phyloP scores from a whole-genome alignment of 129 eudicot species.

The Pittosporum tobira region DNA sequence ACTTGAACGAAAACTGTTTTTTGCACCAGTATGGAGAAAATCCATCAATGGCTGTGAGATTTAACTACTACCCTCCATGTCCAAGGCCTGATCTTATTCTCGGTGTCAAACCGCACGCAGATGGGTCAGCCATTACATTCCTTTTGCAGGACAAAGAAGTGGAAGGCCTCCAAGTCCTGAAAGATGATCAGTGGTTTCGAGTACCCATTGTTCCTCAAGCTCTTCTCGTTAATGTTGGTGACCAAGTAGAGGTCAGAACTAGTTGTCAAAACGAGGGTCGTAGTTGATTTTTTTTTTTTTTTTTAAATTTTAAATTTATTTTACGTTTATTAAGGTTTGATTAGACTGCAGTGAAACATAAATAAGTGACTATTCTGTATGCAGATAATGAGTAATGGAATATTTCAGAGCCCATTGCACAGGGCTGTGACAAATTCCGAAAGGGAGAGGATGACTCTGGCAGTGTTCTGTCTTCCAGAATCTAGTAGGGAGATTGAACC shows the following conservation, averaged over 20 bases:
- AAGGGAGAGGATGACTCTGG: constrained; percentile 32
- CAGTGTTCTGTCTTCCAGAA: constrained; percentile 32
- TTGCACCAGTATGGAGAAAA: constrained; percentile 27
- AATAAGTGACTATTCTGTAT: neutral
- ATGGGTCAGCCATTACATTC: constrained; percentile 38
- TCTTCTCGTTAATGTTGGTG: constrained; percentile 37
- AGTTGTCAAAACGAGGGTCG: neutral
- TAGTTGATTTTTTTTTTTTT: no score
- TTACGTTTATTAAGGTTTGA: no score
- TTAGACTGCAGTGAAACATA: no score
- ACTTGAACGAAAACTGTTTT: constrained; percentile 28
- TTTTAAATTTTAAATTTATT: no score
- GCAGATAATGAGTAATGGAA: constrained; percentile 53
- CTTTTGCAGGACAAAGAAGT: constrained; percentile 49
- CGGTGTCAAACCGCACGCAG: constrained; percentile 39
- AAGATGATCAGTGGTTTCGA: constrained; percentile 38
- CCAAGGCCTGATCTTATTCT: constrained; percentile 28
- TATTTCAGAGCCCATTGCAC: constrained; percentile 41
- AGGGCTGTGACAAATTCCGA: constrained; percentile 42
- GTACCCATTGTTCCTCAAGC: constrained; percentile 36
- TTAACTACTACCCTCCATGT: constrained; percentile 40
- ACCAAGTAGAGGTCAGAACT: constrained; percentile 33
- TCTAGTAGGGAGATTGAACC: constrained; percentile 31
- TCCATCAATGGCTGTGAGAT: constrained; percentile 22
- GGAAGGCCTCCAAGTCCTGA: constrained; percentile 40